Evolutionary conservation across 148 eudicot species (phyloP).

Genomic region (Oxyria digyna): DNA sequence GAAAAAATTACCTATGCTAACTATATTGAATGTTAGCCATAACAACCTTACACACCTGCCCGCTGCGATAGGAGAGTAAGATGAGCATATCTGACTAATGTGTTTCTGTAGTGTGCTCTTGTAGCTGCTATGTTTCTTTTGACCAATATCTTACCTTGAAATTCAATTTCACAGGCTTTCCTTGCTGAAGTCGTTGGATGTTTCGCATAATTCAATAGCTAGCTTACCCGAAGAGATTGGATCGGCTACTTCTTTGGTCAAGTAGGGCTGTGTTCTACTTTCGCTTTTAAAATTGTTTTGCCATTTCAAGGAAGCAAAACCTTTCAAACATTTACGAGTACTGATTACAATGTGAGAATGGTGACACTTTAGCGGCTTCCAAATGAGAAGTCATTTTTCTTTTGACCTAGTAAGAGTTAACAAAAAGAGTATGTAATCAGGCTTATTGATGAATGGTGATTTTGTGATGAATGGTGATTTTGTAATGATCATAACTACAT

Average conservation of each 20-base stretch:
- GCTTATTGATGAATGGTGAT: no score
- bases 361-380: background rate
- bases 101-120: background rate
- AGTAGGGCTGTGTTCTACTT: slow-evolving; percentile 35
- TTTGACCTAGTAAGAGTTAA: background rate
- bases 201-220: slow-evolving; percentile 49
- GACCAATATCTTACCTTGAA: slow-evolving; percentile 1
- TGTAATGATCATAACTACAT: background rate
- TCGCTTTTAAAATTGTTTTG: background rate
- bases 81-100: slow-evolving; percentile 1
- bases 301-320: background rate
- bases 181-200: slow-evolving; percentile 66
- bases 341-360: background rate
- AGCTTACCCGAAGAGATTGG: slow-evolving; percentile 79
- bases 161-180: slow-evolving; percentile 44
- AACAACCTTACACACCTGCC: slow-evolving; percentile 84
- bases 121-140: background rate
- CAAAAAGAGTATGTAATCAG: background rate
- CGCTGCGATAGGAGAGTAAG: slow-evolving; percentile 90
- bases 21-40: slow-evolving; percentile 83
- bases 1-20: slow-evolving; percentile 49
- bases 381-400: background rate
- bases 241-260: slow-evolving; percentile 69
- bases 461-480: no score
- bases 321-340: background rate